Percentiles rank a stretch among this genome's conserved stretches.
phyloP scores from a whole-genome alignment of 306 rosid species.

The Begonia masoniana region DNA sequence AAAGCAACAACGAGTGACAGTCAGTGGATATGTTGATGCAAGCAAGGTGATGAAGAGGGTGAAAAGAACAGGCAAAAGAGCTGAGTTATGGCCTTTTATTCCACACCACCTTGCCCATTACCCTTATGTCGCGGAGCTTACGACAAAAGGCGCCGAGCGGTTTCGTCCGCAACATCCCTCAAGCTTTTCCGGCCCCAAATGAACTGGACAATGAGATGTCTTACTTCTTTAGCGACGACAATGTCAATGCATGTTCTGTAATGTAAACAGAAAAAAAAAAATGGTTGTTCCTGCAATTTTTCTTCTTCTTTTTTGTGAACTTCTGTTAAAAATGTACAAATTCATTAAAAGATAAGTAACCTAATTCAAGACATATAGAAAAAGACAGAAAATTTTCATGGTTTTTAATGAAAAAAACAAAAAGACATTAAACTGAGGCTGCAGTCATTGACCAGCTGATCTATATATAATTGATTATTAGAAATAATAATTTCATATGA shows the following conservation, averaged over 20 bases:
- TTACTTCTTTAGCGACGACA: constrained; percentile 70
- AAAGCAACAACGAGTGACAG: constrained; percentile 58
- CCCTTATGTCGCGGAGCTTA: constrained; percentile 60
- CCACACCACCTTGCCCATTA: constrained; percentile 61
- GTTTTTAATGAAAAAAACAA: too few species aligned
- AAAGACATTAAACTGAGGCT: too few species aligned
- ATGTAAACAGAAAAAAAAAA: too few species aligned
- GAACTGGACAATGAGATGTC: constrained; percentile 37
- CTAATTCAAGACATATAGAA: too few species aligned
- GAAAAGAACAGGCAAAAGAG: constrained; percentile 57
- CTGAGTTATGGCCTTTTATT: constrained; percentile 86
- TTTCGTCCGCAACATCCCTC: constrained; percentile 37
- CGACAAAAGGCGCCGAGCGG: constrained; percentile 79
- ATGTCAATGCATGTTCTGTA: constrained; percentile 53
- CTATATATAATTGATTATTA: too few species aligned
- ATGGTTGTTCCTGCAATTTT: too few species aligned
- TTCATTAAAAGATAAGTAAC: too few species aligned
- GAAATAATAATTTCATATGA: too few species aligned
- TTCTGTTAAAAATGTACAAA: too few species aligned
- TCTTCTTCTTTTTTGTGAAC: too few species aligned
- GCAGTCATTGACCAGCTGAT: too few species aligned
- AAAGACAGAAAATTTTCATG: too few species aligned
- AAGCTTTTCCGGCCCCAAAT: constrained; percentile 34
- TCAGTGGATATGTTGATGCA: constrained; percentile 72
- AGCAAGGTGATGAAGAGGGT: constrained; percentile 66